phyloP scores from a whole-genome alignment of 2,329 filamentous ascomycete species.

The Monascus ruber region DNA sequence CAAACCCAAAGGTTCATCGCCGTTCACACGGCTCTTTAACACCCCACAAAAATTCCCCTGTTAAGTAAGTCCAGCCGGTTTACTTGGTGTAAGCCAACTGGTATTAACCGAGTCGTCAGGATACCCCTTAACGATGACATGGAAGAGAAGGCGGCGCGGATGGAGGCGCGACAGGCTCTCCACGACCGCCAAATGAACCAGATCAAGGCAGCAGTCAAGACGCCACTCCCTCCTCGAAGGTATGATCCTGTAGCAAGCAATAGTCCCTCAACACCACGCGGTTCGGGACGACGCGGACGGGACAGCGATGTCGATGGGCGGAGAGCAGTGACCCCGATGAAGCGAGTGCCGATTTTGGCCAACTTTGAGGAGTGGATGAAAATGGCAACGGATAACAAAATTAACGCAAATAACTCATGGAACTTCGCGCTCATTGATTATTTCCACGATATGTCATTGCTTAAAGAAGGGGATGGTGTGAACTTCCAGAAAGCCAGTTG shows the following conservation, averaged over 20 bases:
- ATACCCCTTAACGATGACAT: slow-evolving; percentile 95
- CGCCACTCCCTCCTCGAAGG: slow-evolving; percentile 30
- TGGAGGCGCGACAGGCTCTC: slow-evolving; percentile 76
- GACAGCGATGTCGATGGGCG: slow-evolving; percentile 48
- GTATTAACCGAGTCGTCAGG: slow-evolving; percentile 34
- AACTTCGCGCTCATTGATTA: slow-evolving; percentile 99
- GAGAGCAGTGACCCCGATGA: slow-evolving; percentile 81
- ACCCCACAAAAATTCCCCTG: slow-evolving; percentile 40
- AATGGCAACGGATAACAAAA: slow-evolving; percentile 99
- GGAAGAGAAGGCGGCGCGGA: slow-evolving; percentile 76
- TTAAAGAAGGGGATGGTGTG: slow-evolving; percentile 92
- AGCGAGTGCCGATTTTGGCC: slow-evolving; percentile 85
- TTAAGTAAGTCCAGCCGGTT: slow-evolving; percentile 30
- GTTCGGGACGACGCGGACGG: slow-evolving; percentile 22
- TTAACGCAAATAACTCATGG: slow-evolving; percentile 97
- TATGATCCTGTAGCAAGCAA: slow-evolving; percentile 26
- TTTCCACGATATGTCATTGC: slow-evolving; percentile 95
- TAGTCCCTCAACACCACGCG: slow-evolving; percentile 41
- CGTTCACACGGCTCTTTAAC: slow-evolving; percentile 38
- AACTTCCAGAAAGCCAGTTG: slow-evolving; percentile 99
- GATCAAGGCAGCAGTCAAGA: slow-evolving; percentile 61
- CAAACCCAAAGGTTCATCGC: slow-evolving; percentile 35
- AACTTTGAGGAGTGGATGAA: slow-evolving; percentile 99
- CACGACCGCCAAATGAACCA: slow-evolving; percentile 89
- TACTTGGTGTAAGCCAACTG: not conserved